Percentiles rank a stretch among this genome's conserved stretches.
Conservation (phyloP, 805 yeast species). For the Ogataea dorogensis region DNA sequence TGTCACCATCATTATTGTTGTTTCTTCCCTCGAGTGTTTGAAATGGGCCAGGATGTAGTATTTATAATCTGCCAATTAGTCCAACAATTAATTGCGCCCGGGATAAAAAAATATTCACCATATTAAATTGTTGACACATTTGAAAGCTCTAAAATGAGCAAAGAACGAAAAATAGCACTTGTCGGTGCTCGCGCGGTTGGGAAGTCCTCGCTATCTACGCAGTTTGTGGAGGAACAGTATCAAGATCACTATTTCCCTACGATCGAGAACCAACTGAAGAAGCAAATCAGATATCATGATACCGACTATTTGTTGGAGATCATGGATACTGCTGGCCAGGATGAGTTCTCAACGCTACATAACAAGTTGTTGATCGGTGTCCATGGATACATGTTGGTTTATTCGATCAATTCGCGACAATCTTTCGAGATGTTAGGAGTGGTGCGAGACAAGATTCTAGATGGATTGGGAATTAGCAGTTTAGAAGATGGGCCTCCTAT, state of each 20-base stretch:
- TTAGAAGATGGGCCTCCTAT: constrained; percentile 45
- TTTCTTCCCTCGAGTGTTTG: constrained; percentile 58
- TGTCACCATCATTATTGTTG: constrained; percentile 69
- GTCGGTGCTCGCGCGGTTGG: constrained; percentile 90
- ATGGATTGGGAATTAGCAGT: constrained; percentile 51
- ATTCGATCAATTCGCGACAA: constrained; percentile 74
- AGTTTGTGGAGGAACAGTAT: constrained; percentile 84
- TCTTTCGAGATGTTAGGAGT: constrained; percentile 75
- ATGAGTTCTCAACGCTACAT: constrained; percentile 77
- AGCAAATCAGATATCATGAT: constrained; percentile 63
- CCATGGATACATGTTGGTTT: constrained; percentile 80
- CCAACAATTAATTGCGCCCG: constrained; percentile 2
- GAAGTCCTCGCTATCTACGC: constrained; percentile 79
- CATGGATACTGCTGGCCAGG: constrained; percentile 92
- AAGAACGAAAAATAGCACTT: constrained; percentile 75
- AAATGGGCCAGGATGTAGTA: constrained; percentile 31
- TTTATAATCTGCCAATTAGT: constrained; percentile 9
- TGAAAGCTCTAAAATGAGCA: constrained; percentile 26
- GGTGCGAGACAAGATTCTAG: constrained; percentile 80
- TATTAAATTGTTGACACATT: too few species aligned
- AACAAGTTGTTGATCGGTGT: constrained; percentile 77
- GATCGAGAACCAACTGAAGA: constrained; percentile 80
- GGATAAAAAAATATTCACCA: constrained; percentile 3
- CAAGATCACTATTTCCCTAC: constrained; percentile 90
- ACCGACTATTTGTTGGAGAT: constrained; percentile 80